phyloP scores from a whole-genome alignment of 2,329 filamentous ascomycete genomes.

The Colletotrichum coccodes region DNA sequence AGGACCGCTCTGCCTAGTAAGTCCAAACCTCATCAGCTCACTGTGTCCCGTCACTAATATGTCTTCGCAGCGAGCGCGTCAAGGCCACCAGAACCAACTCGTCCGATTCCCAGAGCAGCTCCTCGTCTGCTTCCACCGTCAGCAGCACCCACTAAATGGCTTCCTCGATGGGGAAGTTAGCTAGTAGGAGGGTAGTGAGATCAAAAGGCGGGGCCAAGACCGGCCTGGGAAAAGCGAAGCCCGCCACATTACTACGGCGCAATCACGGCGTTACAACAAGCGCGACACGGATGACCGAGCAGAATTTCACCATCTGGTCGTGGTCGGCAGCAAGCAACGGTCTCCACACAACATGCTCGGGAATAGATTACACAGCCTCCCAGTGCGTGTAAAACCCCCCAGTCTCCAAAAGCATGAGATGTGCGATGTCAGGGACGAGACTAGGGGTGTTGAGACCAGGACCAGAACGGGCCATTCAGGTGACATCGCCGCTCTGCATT shows the following conservation, averaged over 20 bases:
- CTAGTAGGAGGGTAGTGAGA: background rate
- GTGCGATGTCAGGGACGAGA: background rate
- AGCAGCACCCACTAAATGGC: constrained; percentile 29
- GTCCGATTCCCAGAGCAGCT: constrained; percentile 46
- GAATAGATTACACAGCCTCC: background rate
- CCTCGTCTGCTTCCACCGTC: constrained; percentile 37
- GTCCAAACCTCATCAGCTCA: constrained; percentile 34
- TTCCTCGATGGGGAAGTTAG: background rate
- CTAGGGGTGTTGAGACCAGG: background rate
- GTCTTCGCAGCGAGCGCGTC: constrained; percentile 47
- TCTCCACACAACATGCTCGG: background rate
- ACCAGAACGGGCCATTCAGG: background rate
- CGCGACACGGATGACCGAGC: background rate
- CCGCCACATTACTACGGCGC: constrained; percentile 4
- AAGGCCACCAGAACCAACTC: constrained; percentile 50
- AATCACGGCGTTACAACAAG: constrained; percentile 8
- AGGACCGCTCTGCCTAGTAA: constrained; percentile 57
- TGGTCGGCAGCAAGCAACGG: background rate
- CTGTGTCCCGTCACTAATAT: constrained; percentile 27
- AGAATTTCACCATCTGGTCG: background rate
- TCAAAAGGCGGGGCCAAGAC: background rate
- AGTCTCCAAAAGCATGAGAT: background rate
- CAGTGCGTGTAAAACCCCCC: background rate
- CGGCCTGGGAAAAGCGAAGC: background rate
- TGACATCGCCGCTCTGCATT: background rate